Evolutionary conservation across 75 land plant genomes (phyloP).

Genomic region (Sequoia sempervirens): DNA sequence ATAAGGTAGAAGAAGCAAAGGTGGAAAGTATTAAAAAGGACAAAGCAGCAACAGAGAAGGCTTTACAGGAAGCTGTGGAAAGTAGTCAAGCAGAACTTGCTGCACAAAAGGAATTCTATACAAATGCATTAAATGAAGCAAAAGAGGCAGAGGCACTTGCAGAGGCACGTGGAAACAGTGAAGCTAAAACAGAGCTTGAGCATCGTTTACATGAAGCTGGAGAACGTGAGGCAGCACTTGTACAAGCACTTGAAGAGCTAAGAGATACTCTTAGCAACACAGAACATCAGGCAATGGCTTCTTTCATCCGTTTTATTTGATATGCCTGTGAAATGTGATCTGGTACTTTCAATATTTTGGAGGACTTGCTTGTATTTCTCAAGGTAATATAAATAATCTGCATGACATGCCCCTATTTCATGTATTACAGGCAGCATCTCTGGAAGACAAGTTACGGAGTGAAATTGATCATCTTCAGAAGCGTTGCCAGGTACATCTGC

Average conservation of each 20-base stretch:
- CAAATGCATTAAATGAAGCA: constrained; percentile 82
- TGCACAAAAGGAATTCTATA: constrained; percentile 86
- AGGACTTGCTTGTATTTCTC: not conserved
- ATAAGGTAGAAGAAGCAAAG: constrained; percentile 93
- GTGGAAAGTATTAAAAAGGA: constrained; percentile 95
- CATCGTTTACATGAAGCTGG: constrained; percentile 67
- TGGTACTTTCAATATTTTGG: not conserved
- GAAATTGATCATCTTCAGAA: constrained; percentile 96
- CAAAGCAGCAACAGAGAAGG: constrained; percentile 86
- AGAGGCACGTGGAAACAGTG: constrained; percentile 83
- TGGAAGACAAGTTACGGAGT: constrained; percentile 75
- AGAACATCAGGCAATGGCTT: constrained; percentile 74
- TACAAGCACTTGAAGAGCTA: constrained; percentile 91
- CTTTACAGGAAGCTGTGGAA: constrained; percentile 92
- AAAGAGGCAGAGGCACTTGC: constrained; percentile 94
- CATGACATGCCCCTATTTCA: not conserved
- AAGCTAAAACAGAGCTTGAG: constrained; percentile 84
- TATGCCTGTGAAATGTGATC: not conserved
- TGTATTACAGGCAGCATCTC: constrained; percentile 66
- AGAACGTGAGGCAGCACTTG: constrained; percentile 80
- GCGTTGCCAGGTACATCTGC: constrained; percentile 73
- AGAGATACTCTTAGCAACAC: constrained; percentile 80
- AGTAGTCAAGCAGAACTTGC: constrained; percentile 85
- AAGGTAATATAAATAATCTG: not conserved
- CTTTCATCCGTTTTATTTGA: not conserved